A percentile compares a stretch with the other conserved stretches of the same genome.
Conservation (phyloP, 495 filamentous ascomycete genomes). For the Annulohypoxylon maeteangense region DNA sequence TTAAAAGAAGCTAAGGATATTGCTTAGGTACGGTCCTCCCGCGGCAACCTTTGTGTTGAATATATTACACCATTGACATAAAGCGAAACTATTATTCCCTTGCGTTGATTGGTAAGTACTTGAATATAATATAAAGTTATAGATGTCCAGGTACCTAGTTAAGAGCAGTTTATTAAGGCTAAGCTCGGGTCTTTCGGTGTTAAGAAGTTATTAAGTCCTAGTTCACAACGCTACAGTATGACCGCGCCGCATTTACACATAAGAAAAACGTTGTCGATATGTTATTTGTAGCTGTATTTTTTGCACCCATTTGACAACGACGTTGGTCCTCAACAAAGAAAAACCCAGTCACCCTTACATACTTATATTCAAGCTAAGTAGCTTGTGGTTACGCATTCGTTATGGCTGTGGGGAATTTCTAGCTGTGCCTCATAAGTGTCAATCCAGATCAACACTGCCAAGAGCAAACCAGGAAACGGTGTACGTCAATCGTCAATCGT, state of each 20-base stretch:
- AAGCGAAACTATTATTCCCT: no score
- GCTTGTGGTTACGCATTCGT: background rate
- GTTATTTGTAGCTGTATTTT: background rate
- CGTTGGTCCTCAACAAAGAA: background rate
- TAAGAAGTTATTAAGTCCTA: background rate
- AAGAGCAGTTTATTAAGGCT: no score
- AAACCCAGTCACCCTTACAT: background rate
- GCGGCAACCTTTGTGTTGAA: no score
- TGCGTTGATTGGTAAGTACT: no score
- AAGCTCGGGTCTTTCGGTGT: background rate
- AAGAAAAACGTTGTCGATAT: background rate
- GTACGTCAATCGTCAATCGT: background rate
- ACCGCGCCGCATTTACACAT: background rate
- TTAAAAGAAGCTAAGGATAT: no score
- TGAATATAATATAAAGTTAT: no score
- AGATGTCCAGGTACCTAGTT: no score
- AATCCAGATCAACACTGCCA: background rate
- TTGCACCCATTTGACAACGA: background rate
- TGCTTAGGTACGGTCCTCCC: no score
- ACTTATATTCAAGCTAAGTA: background rate
- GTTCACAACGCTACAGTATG: background rate
- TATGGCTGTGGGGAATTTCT: background rate
- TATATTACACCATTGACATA: no score
- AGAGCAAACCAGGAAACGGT: background rate
- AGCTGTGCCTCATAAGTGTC: constrained; percentile 8